Evolutionary conservation across 176 grass and related monocot genomes (phyloP).

Genomic region (Neostapfia colusana): DNA sequence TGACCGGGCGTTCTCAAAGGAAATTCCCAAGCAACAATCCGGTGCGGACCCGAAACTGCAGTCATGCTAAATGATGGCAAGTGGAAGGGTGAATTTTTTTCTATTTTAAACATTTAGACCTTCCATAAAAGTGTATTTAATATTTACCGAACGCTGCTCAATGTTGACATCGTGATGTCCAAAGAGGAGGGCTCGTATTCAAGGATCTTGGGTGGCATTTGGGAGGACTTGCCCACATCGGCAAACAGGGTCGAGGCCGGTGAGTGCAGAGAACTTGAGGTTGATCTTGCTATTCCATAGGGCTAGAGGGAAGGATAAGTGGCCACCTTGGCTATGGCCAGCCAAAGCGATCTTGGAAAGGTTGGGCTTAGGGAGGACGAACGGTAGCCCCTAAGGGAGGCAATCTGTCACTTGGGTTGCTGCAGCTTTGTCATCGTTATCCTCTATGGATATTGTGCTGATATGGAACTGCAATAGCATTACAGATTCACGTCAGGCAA

Average conservation of each 20-base stretch:
- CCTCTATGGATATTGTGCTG: neutral
- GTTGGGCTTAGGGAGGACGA: conserved; percentile 37
- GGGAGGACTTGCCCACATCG: neutral
- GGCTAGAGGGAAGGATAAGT: conserved; percentile 51
- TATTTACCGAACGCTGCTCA: too few species aligned
- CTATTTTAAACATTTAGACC: too few species aligned
- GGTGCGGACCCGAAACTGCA: too few species aligned
- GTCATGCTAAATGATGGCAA: too few species aligned
- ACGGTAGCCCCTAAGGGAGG: conserved; percentile 38
- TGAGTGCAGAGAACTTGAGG: conserved; percentile 43
- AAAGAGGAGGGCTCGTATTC: conserved; percentile 49
- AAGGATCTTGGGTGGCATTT: conserved; percentile 49
- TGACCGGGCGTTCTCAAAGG: too few species aligned
- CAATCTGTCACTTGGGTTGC: conserved; percentile 37
- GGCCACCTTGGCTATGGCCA: conserved; percentile 61
- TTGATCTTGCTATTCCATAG: conserved; percentile 40
- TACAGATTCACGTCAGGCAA: conserved; percentile 4
- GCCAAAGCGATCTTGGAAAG: conserved; percentile 47
- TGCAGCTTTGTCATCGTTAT: conserved; percentile 34
- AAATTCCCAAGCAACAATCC: too few species aligned
- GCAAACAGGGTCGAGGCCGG: conserved; percentile 62
- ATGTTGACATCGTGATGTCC: conserved; percentile 33
- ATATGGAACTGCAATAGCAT: conserved; percentile 15
- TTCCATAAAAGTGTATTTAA: too few species aligned
- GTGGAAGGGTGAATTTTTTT: too few species aligned